A percentile compares a stretch with the other conserved stretches of the same genome.
Conservation (phyloP, 768 basidiomycete genomes). For the Termitomyces sp. region DNA sequence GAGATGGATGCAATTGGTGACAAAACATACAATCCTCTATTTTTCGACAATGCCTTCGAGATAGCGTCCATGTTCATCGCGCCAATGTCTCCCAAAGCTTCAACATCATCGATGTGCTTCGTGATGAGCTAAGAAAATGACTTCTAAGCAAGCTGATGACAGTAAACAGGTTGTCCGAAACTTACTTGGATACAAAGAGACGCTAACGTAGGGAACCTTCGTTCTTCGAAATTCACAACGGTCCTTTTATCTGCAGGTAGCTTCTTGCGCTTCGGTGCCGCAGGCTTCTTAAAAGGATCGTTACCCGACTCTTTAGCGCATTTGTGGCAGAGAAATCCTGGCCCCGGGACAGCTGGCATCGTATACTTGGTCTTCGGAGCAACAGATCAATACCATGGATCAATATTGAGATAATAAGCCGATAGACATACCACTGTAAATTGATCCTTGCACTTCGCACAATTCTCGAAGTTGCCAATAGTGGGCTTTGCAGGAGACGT, state of each 20-base stretch:
- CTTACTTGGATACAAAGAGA: conserved; percentile 76
- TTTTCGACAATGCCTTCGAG: conserved; percentile 77
- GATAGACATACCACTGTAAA: conserved; percentile 77
- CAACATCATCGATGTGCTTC: conserved; percentile 84
- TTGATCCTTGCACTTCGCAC: conserved; percentile 76
- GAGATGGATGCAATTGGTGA: conserved; percentile 5
- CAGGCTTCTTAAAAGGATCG: conserved; percentile 85
- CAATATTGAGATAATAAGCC: neutral
- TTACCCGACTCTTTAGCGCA: conserved; percentile 77
- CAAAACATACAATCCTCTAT: conserved; percentile 71
- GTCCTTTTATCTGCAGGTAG: conserved; percentile 63
- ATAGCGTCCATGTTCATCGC: conserved; percentile 81
- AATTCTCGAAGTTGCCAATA: conserved; percentile 76
- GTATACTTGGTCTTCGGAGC: conserved; percentile 78
- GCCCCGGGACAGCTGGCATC: conserved; percentile 61
- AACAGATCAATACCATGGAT: neutral
- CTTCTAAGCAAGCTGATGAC: neutral
- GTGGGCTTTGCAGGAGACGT: conserved; percentile 48
- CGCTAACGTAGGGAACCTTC: conserved; percentile 65
- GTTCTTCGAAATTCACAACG: conserved; percentile 67
- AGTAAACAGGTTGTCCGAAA: neutral
- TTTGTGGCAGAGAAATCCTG: conserved; percentile 79
- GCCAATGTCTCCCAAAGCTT: conserved; percentile 86
- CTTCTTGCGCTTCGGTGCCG: conserved; percentile 58
- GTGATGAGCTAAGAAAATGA: conserved; percentile 60